Evolutionary conservation across 495 filamentous ascomycete species (phyloP).

Genomic region (Xylaria cubensis): DNA sequence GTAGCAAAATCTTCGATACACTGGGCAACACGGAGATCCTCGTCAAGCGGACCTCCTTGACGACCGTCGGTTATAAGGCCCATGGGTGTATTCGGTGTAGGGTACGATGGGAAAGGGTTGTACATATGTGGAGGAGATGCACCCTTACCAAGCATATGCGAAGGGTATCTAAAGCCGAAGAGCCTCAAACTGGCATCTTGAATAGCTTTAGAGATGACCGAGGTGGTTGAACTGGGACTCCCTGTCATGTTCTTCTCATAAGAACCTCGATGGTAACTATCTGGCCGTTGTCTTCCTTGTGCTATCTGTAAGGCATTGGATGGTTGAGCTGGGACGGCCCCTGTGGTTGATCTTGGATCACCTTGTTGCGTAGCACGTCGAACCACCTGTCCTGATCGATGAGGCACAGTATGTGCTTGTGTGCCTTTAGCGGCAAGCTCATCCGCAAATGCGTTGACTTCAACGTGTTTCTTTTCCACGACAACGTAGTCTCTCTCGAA

Average conservation of each 20-base stretch:
- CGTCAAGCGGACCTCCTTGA: constrained; percentile 67
- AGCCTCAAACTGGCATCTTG: constrained; percentile 90
- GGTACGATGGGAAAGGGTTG: constrained; percentile 84
- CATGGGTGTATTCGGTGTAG: constrained; percentile 61
- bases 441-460: constrained; percentile 97
- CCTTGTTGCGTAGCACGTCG: constrained; percentile 71
- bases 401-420: constrained; percentile 57
- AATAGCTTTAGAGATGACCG: constrained; percentile 90
- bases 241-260: constrained; percentile 80
- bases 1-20: constrained; percentile 89
- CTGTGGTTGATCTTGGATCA: constrained; percentile 61
- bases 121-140: constrained; percentile 81
- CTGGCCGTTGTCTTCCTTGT: constrained; percentile 61
- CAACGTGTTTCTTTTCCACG: constrained; percentile 91
- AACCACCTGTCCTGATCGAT: constrained; percentile 54
- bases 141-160: constrained; percentile 68
- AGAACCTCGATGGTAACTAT: constrained; percentile 69
- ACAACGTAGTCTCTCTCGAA: constrained; percentile 94
- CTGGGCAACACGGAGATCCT: constrained; percentile 79
- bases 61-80: constrained; percentile 72
- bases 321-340: constrained; percentile 60
- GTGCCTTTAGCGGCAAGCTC: constrained; percentile 82
- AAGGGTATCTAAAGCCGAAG: constrained; percentile 76
- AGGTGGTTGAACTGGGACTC: constrained; percentile 81
- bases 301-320: constrained; percentile 74